Conservation (phyloP, 1,284 basidiomycete genomes). For the Termitomyces sp. region DNA sequence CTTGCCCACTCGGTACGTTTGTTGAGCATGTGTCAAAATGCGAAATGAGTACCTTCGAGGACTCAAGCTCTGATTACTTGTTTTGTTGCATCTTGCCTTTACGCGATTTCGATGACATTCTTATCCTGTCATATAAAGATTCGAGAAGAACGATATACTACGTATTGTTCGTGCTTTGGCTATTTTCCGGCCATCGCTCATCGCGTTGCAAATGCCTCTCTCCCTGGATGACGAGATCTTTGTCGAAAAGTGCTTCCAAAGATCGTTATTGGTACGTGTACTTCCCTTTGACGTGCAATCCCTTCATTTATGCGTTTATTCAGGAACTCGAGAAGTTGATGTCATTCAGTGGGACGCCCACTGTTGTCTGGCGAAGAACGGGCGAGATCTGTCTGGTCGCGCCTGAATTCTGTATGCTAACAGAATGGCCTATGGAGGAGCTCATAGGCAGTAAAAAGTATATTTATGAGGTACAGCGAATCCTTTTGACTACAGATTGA, state of each 20-base stretch:
- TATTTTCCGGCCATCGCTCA: slow-evolving; percentile 91
- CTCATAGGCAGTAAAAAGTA: slow-evolving; percentile 77
- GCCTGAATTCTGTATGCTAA: slow-evolving; percentile 93
- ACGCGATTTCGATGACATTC: slow-evolving; percentile 12
- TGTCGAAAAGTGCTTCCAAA: slow-evolving; percentile 92
- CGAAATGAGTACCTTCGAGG: slow-evolving; percentile 34
- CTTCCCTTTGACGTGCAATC: slow-evolving; percentile 4
- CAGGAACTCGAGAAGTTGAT: slow-evolving; percentile 97
- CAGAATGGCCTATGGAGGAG: slow-evolving; percentile 84
- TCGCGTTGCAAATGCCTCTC: slow-evolving; percentile 94
- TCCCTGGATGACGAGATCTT: slow-evolving; percentile 92
- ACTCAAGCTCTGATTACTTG: slow-evolving; percentile 41
- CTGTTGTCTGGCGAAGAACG: slow-evolving; percentile 97
- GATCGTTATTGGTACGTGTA: slow-evolving; percentile 74
- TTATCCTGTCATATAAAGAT: slow-evolving; percentile 49
- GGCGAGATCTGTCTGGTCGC: slow-evolving; percentile 97
- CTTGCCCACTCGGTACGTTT: slow-evolving; percentile 73
- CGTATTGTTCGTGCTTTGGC: slow-evolving; percentile 92
- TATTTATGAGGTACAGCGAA: slow-evolving; percentile 74
- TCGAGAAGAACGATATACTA: slow-evolving; percentile 93
- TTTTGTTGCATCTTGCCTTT: slow-evolving; percentile 18
- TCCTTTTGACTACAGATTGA: slow-evolving; percentile 3
- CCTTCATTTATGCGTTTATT: background rate
- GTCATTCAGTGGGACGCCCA: slow-evolving; percentile 97
- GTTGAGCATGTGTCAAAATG: slow-evolving; percentile 25